phyloP scores from a whole-genome alignment of 768 basidiomycete species.

The Floccularia luteovirens region DNA sequence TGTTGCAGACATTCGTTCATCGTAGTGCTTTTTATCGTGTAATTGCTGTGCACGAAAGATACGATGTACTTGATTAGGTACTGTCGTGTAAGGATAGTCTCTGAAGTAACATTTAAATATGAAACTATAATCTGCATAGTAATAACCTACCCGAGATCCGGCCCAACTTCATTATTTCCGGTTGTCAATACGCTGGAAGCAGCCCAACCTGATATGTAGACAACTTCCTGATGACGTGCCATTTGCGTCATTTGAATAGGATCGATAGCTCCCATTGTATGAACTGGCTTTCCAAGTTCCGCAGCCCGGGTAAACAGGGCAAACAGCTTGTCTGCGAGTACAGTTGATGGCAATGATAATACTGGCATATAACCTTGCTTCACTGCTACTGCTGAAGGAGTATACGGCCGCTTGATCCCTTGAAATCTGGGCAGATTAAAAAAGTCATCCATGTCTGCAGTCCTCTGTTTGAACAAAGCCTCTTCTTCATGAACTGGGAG shows the following conservation, averaged over 20 bases:
- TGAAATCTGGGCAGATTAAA: slow-evolving; percentile 71
- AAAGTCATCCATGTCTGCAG: slow-evolving; percentile 62
- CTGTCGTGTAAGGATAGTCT: slow-evolving; percentile 94
- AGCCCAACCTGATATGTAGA: slow-evolving; percentile 94
- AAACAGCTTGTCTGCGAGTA: slow-evolving; percentile 86
- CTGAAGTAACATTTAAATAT: slow-evolving; percentile 22
- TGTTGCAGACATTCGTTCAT: slow-evolving; percentile 67
- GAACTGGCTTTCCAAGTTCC: slow-evolving; percentile 60
- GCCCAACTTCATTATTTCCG: slow-evolving; percentile 86
- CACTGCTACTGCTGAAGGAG: slow-evolving; percentile 70
- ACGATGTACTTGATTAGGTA: slow-evolving; percentile 91
- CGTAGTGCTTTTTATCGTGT: slow-evolving; percentile 90
- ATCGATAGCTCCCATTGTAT: slow-evolving; percentile 92
- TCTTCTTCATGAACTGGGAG: slow-evolving; percentile 53
- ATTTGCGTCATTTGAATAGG: slow-evolving; percentile 94
- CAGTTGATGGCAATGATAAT: slow-evolving; percentile 63
- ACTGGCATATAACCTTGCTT: slow-evolving; percentile 88
- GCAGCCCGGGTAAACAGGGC: slow-evolving; percentile 55
- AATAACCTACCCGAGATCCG: slow-evolving; percentile 74
- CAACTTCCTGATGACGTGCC: slow-evolving; percentile 78
- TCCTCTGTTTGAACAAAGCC: slow-evolving; percentile 50
- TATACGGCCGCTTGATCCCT: slow-evolving; percentile 70
- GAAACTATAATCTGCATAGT: slow-evolving; percentile 1
- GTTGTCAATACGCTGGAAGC: slow-evolving; percentile 82
- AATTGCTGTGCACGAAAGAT: slow-evolving; percentile 88